Evolutionary conservation across 2,329 filamentous ascomycete genomes (phyloP).

Genomic region (Furcasterigmium furcatum): DNA sequence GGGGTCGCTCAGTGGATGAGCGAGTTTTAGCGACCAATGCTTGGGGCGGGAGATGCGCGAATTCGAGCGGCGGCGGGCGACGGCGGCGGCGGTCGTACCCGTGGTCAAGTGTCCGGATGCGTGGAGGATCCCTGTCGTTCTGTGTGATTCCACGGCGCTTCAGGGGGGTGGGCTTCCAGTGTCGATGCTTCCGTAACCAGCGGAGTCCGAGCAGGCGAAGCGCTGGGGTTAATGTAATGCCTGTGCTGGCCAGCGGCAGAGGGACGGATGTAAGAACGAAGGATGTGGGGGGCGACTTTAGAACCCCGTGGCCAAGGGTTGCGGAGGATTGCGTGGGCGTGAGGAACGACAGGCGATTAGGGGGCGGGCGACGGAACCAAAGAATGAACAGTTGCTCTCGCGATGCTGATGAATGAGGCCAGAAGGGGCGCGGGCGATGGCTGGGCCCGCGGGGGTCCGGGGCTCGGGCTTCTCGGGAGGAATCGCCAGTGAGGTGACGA

Average conservation of each 20-base stretch:
- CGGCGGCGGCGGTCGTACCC: constrained; percentile 2
- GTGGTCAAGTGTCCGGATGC: not conserved
- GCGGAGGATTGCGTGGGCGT: not conserved
- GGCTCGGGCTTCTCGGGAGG: not conserved
- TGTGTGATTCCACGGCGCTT: not conserved
- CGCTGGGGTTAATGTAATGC: no score
- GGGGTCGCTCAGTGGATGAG: no score
- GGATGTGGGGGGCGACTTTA: not conserved
- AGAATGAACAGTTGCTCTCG: no score
- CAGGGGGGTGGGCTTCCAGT: not conserved
- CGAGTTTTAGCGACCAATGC: not conserved
- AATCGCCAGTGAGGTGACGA: not conserved
- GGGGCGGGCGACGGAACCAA: no score
- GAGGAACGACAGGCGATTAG: not conserved
- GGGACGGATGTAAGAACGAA: not conserved
- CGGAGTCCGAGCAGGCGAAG: not conserved
- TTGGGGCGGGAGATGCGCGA: constrained; percentile 1
- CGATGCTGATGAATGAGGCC: no score
- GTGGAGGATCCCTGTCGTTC: not conserved
- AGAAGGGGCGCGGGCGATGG: no score
- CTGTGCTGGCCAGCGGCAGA: not conserved
- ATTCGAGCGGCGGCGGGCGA: not conserved
- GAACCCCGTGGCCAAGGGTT: not conserved
- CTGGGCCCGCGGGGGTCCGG: no score
- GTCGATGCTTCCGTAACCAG: not conserved